Evolutionary conservation across 257 asterid species (phyloP), one percentile per base, ranked within the genome.

Genomic region (Solanum virginianum): DNA sequence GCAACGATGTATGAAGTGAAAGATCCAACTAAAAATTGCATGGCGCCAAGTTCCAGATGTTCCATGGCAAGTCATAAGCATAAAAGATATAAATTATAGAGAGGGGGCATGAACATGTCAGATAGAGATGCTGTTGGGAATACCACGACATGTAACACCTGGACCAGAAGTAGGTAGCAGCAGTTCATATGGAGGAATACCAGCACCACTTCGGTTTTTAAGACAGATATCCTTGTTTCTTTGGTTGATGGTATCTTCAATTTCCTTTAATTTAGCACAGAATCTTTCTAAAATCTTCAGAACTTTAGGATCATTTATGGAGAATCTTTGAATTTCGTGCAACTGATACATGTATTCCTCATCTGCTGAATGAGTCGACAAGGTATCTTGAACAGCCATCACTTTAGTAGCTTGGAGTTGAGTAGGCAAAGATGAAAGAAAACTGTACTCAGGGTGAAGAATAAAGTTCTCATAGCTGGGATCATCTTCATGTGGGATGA

Each of bases 391-490:
- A 11, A 95, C 98, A 24, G 99, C 99, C 99, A 95, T 94, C 56
- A 95, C 94, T 86, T 95, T 95, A 8, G 99, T 95, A 17, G 98
- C 99, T 85, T 95, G 99, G 59, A 95, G 97, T 87, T 92, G 96
- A 84, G 98, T 94, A 39, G 98, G 95, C 92, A 95, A 88, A 41
- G 98, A 93, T 72, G 98, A 90, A 93, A 95, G 90, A 89, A 95
- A 95, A 22, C 94, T 90, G 17, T 83, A 89, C 87, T 91, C 94
- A 2, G 99, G 99, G 83, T 89, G 88, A 15, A 85, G 86, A 13
- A 93, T 92, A 87, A 95, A 93, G 88, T 91, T 92, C 82, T 88
- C 95, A 45, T 92, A 93, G 11, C 89, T 92, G 3, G 92, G 41
- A 60, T 92, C 95, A 1, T 90, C 91, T 87, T 72, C 87, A 53